These are phyloP conservation scores for Pythium biforme DNA, from an alignment of 352 stramenopile species.

Conservation along the genomic window DNA sequence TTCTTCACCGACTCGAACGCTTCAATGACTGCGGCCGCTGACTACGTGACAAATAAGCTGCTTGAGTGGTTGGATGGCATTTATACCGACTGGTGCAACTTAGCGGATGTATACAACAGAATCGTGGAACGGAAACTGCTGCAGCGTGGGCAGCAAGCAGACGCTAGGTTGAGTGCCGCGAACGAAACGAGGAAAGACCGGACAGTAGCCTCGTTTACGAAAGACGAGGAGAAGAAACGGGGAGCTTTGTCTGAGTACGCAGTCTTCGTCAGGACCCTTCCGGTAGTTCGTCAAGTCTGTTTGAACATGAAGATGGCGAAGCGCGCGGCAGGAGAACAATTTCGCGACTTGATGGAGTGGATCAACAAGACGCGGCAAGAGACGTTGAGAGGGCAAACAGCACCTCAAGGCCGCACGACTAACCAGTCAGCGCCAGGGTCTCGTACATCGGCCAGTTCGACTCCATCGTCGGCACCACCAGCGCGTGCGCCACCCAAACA, in stretches of 20 bases:
- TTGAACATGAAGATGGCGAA: conserved; percentile 74
- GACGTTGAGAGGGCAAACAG: neutral
- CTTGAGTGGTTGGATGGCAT: conserved; percentile 42
- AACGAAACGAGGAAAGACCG: conserved; percentile 56
- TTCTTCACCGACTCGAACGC: conserved; percentile 35
- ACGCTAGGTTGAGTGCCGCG: conserved; percentile 57
- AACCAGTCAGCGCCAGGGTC: conserved; percentile 6
- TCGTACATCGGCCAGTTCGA: too few species aligned
- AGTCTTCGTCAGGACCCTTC: conserved; percentile 41
- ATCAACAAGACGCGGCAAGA: conserved; percentile 25
- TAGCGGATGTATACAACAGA: conserved; percentile 45
- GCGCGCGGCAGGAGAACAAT: conserved; percentile 66
- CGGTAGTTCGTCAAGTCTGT: conserved; percentile 59
- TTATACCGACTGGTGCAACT: conserved; percentile 42
- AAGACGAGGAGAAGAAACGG: conserved; percentile 17
- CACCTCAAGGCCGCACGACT: neutral
- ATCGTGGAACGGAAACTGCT: conserved; percentile 24
- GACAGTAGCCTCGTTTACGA: conserved; percentile 32
- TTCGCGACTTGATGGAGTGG: conserved; percentile 57
- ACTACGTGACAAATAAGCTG: conserved; percentile 19
- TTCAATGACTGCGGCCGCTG: conserved; percentile 20
- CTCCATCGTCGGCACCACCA: conserved; percentile 2
- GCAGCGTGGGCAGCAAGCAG: conserved; percentile 33
- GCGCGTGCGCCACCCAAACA: neutral
- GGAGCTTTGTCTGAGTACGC: conserved; percentile 47